These are phyloP conservation scores for Eragrostis nindensis DNA, from an alignment of 176 grass and related monocot genomes.

Conservation along the genomic window DNA sequence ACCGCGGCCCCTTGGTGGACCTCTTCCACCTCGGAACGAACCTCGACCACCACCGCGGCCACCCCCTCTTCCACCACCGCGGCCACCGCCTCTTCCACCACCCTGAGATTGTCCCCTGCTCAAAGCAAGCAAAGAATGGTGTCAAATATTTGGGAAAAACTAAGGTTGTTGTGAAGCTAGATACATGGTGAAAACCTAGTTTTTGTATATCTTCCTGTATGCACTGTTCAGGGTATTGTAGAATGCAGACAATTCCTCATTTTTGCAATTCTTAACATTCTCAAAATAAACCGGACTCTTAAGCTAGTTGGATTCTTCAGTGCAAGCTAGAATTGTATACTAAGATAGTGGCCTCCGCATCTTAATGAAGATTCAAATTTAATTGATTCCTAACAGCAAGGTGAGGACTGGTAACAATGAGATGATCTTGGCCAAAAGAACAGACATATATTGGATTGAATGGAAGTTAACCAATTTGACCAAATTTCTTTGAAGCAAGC, in stretches of 20 bases:
- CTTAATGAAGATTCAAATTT: neutral
- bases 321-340: neutral
- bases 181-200: neutral
- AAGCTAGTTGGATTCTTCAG: neutral
- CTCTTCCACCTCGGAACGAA: constrained; percentile 86
- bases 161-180: neutral
- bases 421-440: neutral
- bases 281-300: neutral
- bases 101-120: constrained; percentile 69
- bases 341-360: neutral
- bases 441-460: neutral
- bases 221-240: neutral
- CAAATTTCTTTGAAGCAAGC: too few species aligned
- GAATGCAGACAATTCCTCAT: neutral
- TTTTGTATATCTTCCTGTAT: neutral
- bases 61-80: constrained; percentile 58
- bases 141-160: neutral
- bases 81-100: constrained; percentile 63
- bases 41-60: constrained; percentile 56
- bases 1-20: constrained; percentile 72
- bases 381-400: neutral
- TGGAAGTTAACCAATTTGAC: neutral
- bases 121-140: constrained; percentile 28
- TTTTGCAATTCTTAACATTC: neutral
- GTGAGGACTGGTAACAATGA: neutral